Percentiles rank a stretch among this genome's conserved stretches.
These are phyloP conservation scores for Chernovozyma aurita DNA, from an alignment of 1,139 yeast genomes.

Conservation along the genomic window DNA sequence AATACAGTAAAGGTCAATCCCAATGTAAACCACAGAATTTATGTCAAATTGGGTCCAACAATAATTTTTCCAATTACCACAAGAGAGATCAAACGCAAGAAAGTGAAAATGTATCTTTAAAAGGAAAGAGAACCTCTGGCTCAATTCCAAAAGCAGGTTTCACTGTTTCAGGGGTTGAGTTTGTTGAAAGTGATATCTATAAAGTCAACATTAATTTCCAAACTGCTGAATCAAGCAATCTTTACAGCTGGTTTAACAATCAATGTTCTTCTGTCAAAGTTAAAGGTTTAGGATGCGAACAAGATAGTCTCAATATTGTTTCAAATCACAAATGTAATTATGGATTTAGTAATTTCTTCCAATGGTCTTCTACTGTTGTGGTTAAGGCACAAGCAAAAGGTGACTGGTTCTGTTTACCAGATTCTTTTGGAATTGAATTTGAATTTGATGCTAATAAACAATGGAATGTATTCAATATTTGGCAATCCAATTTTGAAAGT, in stretches of 20 bases:
- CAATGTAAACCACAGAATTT: not conserved
- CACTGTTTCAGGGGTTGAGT: constrained; percentile 16
- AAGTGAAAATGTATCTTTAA: not conserved
- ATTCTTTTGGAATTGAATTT: constrained; percentile 16
- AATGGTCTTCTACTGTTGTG: constrained; percentile 24
- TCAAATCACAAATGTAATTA: constrained; percentile 16
- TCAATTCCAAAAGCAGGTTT: constrained; percentile 19
- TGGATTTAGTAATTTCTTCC: constrained; percentile 21
- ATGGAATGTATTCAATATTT: constrained; percentile 12
- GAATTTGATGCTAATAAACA: constrained; percentile 15
- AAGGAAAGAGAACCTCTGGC: constrained; percentile 4
- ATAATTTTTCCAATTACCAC: not conserved
- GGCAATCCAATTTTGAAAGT: constrained; percentile 16
- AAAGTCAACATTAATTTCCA: constrained; percentile 17
- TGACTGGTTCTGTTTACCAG: constrained; percentile 28
- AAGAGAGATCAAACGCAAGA: constrained; percentile 2
- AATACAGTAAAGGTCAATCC: not conserved
- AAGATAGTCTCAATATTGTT: constrained; percentile 12
- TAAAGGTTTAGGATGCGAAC: constrained; percentile 12
- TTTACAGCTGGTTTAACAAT: constrained; percentile 4
- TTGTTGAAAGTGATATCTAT: constrained; percentile 14
- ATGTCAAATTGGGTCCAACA: constrained; percentile 4
- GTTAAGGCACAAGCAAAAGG: constrained; percentile 18
- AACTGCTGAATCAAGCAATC: constrained; percentile 6
- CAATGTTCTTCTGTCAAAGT: constrained; percentile 6